Evolutionary conservation across 352 stramenopile genomes (phyloP), one percentile per base, ranked within the genome.

Genomic region (Phytophthora nicotianae): DNA sequence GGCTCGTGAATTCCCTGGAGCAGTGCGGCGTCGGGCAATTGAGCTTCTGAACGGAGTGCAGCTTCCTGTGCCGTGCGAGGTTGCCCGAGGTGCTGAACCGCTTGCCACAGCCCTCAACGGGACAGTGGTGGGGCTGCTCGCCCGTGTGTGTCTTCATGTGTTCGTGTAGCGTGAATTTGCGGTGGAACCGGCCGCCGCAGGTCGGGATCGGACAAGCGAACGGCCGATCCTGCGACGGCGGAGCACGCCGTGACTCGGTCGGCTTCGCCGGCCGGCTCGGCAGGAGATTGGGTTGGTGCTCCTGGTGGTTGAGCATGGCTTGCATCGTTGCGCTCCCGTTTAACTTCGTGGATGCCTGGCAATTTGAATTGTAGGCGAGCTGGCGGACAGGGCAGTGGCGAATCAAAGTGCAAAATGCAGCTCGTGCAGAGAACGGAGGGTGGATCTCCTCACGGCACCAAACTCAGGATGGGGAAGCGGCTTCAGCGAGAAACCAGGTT

Each of bases 61-160:
- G 63, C 26, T 83, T 81, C 41, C 79, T 74, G 68, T 90, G 81
- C 24, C 81, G 74, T n/a, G 81, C 74, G 23, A 91, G 58, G 56
- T 90, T 92, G n/a, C 83, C 81, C 0, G 81, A 88, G 14, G 81
- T 90, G 50, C 71, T 90, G 32, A 92, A 93, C 5, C 76, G 74
- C 73, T 89, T 89, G 56, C 67, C 66, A 56, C 85, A 93, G 24
- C 58, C 67, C 13, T 49, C 45, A n/a, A 80, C 62, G 17, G 81
- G 75, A 42, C 83, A 90, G 23, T 72, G 45, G 52, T 90, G 79
- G 4, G 84, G 82, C 57, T 90, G 79, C 65, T 91, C 81, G 14
- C 83, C 83, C 49, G 81, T 91, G 73, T 92, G 83, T 40, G 82
- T 93, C 72, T 90, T 90, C 50, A 88, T 76, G 58, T 93, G 83